Conservation (phyloP, 805 yeast genomes). For the Yarrowia phangngaensis region DNA sequence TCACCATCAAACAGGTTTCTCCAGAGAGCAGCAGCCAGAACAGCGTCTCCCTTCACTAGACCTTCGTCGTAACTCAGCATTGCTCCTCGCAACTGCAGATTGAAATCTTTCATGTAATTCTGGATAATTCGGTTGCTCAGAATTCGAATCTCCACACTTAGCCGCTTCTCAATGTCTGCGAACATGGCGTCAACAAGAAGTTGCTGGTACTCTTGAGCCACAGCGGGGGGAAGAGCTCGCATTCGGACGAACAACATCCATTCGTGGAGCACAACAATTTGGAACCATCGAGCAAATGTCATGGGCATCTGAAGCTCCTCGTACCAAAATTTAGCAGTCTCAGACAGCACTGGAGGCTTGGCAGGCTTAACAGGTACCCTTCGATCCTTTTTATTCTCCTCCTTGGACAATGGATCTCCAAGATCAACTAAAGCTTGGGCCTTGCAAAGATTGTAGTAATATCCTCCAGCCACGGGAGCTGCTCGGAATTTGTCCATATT, state of each 20-base stretch:
- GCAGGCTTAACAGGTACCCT: constrained; percentile 9
- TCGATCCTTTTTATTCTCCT: constrained; percentile 29
- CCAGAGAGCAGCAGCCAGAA: constrained; percentile 45
- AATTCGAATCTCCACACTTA: constrained; percentile 82
- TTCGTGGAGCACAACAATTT: constrained; percentile 80
- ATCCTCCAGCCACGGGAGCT: constrained; percentile 90
- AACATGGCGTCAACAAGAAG: constrained; percentile 84
- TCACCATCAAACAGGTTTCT: constrained; percentile 88
- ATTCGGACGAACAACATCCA: constrained; percentile 94
- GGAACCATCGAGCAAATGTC: constrained; percentile 95
- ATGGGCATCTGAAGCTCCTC: constrained; percentile 75
- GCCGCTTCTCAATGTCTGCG: constrained; percentile 80
- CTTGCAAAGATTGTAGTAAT: constrained; percentile 82
- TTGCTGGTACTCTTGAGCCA: constrained; percentile 87
- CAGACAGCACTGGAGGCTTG: constrained; percentile 43
- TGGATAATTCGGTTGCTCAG: constrained; percentile 76
- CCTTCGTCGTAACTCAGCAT: constrained; percentile 93
- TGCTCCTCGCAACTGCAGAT: constrained; percentile 83
- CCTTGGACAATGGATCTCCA: constrained; percentile 17
- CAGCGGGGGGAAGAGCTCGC: constrained; percentile 92
- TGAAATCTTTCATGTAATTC: constrained; percentile 82
- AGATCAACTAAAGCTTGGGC: constrained; percentile 45
- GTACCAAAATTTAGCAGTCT: constrained; percentile 78
- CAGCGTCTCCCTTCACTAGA: constrained; percentile 56
- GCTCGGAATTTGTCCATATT: constrained; percentile 93